Evolutionary conservation across 1,139 yeast species (phyloP).

Genomic region (Yamadazyma blattariae): DNA sequence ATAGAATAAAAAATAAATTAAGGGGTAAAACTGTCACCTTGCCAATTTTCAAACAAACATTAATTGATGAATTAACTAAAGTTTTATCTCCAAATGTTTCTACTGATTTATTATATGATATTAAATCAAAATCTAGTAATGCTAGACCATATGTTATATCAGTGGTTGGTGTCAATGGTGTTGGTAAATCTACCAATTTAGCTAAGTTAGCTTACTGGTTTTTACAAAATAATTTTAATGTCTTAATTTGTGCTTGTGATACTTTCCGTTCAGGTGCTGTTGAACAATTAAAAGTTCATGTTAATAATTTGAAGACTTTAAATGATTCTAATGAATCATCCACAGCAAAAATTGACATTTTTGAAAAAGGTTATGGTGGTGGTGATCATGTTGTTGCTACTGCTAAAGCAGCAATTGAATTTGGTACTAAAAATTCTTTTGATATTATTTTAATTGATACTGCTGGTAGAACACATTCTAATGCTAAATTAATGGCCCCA

Average conservation of each 20-base stretch:
- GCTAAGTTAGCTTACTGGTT: slow-evolving; percentile 96
- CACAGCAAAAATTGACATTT: slow-evolving; percentile 63
- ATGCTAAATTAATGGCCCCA: slow-evolving; percentile 93
- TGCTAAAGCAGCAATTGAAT: slow-evolving; percentile 89
- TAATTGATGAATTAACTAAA: slow-evolving; percentile 74
- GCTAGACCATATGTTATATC: slow-evolving; percentile 84
- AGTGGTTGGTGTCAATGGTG: slow-evolving; percentile 97
- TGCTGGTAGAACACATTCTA: slow-evolving; percentile 96
- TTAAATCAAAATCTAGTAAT: slow-evolving; percentile 46
- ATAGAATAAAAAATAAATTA: slow-evolving; percentile 32
- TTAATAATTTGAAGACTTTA: slow-evolving; percentile 66
- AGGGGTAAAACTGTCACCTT: slow-evolving; percentile 30
- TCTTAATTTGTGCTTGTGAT: slow-evolving; percentile 94
- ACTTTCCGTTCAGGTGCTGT: slow-evolving; percentile 98
- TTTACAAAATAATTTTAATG: slow-evolving; percentile 81
- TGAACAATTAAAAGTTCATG: slow-evolving; percentile 93
- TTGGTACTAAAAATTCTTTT: slow-evolving; percentile 52
- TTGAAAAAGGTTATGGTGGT: slow-evolving; percentile 95
- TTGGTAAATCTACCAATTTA: slow-evolving; percentile 92
- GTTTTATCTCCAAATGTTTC: slow-evolving; percentile 92
- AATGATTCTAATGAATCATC: slow-evolving; percentile 35
- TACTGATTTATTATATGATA: slow-evolving; percentile 80
- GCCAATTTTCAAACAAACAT: slow-evolving; percentile 47
- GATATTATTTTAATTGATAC: slow-evolving; percentile 94
- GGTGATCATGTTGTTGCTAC: slow-evolving; percentile 90